Conservation (phyloP, 2,329 filamentous ascomycete genomes). For the Periconia sp. region DNA sequence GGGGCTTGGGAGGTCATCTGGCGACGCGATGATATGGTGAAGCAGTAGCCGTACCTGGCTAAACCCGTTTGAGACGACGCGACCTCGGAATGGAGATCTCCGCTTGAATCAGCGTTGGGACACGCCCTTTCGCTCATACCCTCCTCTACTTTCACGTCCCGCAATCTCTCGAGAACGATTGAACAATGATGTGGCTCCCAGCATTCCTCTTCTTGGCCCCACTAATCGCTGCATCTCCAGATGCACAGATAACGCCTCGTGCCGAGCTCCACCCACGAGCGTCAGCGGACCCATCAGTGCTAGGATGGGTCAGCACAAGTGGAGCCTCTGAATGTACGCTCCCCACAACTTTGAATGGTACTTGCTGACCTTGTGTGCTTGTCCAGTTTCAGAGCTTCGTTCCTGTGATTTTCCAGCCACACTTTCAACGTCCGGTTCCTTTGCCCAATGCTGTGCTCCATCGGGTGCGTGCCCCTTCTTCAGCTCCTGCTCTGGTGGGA, state of each 20-base stretch:
- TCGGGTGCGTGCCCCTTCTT: slow-evolving; percentile 25
- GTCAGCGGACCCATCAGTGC: slow-evolving; percentile 22
- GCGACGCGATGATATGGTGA: too few species aligned
- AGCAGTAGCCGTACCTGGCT: too few species aligned
- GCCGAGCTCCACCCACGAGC: slow-evolving; percentile 23
- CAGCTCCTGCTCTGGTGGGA: slow-evolving; percentile 25
- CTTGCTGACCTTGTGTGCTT: neutral
- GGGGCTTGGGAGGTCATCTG: too few species aligned
- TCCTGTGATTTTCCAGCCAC: slow-evolving; percentile 32
- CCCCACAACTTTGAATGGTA: neutral
- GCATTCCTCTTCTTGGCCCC: too few species aligned
- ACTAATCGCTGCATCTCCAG: slow-evolving; percentile 17
- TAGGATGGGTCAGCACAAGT: slow-evolving; percentile 24
- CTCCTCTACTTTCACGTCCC: too few species aligned
- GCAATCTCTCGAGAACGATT: too few species aligned
- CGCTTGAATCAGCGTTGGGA: too few species aligned
- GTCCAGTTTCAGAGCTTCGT: slow-evolving; percentile 24
- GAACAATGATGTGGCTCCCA: too few species aligned
- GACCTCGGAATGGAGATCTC: too few species aligned
- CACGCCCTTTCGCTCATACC: too few species aligned
- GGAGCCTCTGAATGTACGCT: slow-evolving; percentile 26
- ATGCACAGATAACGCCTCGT: slow-evolving; percentile 26
- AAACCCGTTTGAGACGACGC: too few species aligned
- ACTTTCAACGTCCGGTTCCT: slow-evolving; percentile 22
- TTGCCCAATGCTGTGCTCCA: slow-evolving; percentile 28